Base-by-base conservation (phyloP, 2,329 filamentous ascomycete genomes). In the Fusarium pseudocircinatum region DNA sequence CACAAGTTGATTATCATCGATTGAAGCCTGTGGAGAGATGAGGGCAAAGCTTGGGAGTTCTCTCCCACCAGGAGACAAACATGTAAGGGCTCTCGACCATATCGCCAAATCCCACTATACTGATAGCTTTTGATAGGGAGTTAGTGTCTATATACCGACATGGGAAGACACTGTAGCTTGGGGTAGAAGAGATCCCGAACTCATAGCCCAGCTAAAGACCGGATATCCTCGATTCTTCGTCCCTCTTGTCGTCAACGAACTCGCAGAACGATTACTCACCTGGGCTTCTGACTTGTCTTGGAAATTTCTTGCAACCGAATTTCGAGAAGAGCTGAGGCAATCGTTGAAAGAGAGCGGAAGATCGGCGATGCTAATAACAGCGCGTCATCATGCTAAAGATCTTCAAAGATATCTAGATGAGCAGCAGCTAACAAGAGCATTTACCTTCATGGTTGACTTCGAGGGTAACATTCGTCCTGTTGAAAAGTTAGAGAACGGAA, bases 61-160 rank as follows among this genome's bases (percentile, higher is more conserved):
- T 39, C 74, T 79, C 14, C 78, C 78, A 4, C 74, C 69, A 3
- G 75, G 75, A 28, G 78, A 79, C 34, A 70, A 72, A 24, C 78
- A 79, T 71, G 78, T 73, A 66, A 77, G 75, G 40, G 22, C 28
- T 20, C 26, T 15, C 16, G 13, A 40, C 37, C 14, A 42, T 9
- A 28, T 28, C 28, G 18, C 22, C 22, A 6, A 39, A 28, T 8
- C 30, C 57, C 26, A 47, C 30, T 20, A 4, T 16, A 26, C 52
- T 68, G 14, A 73, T 32, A 18, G 20, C 4, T 16, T 16, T 4
- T 15, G 11, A 12, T 15, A 36, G 80, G 78, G 77, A 71, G 67
- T 79, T 36, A 81, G 79, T 61, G 79, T 80, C 14, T 80, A 76
- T 16, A 75, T 80, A n/a, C 79, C 78, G 7, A 74, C 64, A 36